Evolutionary conservation across 257 asterid species (phyloP).

Genomic region (Penstemon eatonii): DNA sequence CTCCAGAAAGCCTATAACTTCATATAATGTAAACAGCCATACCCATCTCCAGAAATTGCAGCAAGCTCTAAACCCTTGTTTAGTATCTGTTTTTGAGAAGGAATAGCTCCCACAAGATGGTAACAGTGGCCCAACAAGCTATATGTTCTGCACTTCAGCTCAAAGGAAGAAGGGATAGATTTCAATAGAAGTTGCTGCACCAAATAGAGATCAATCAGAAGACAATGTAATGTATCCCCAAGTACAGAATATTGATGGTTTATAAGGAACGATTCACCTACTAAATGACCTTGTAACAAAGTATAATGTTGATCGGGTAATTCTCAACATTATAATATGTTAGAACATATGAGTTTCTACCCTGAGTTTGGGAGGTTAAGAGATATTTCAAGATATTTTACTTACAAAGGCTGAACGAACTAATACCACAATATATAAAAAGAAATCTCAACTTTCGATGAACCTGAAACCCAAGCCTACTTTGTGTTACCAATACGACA

Average conservation of each 20-base stretch:
- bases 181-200: constrained; percentile 95
- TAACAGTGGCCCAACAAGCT: constrained; percentile 96
- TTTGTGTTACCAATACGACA: too few species aligned
- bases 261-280: neutral
- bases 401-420: too few species aligned
- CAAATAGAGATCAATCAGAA: constrained; percentile 33
- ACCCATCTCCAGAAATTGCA: constrained; percentile 90
- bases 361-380: neutral
- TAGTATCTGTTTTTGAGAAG: constrained; percentile 86
- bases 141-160: constrained; percentile 94
- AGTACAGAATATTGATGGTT: constrained; percentile 16
- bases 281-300: constrained; percentile 12
- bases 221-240: constrained; percentile 7
- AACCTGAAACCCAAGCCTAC: too few species aligned
- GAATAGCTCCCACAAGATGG: constrained; percentile 97
- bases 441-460: too few species aligned
- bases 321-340: constrained; percentile 16
- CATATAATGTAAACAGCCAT: constrained; percentile 30
- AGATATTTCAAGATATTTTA: too few species aligned
- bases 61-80: constrained; percentile 86
- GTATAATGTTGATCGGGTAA: constrained; percentile 6
- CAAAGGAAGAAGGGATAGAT: constrained; percentile 96
- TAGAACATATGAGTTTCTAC: neutral
- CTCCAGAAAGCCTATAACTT: neutral
- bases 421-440: too few species aligned